Conservation (phyloP, 176 grass and related monocot species). For the Phoenix roebelenii region DNA sequence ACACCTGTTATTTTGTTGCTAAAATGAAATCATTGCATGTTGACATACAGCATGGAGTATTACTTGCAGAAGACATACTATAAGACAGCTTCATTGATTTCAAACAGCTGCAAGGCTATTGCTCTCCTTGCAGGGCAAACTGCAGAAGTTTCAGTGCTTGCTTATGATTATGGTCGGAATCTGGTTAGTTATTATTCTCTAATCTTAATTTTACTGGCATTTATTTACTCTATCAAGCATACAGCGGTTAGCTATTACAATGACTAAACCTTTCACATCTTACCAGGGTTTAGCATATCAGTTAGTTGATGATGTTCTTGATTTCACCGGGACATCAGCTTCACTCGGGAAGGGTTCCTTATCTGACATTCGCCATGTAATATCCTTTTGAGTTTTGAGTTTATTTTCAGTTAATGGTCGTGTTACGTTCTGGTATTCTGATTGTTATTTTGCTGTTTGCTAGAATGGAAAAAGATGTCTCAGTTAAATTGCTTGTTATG, state of each 20-base stretch:
- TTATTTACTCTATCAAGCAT: neutral
- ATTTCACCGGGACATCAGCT: slow-evolving; percentile 84
- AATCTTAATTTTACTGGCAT: neutral
- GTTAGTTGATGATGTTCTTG: slow-evolving; percentile 89
- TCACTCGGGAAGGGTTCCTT: slow-evolving; percentile 93
- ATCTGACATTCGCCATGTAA: slow-evolving; percentile 90
- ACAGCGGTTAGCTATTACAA: no score
- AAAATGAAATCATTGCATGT: no score
- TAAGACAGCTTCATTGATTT: slow-evolving; percentile 96
- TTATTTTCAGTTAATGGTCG: no score
- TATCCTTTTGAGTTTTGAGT: slow-evolving; percentile 50
- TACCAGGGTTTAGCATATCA: slow-evolving; percentile 91
- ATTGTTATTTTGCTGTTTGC: no score
- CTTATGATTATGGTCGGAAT: slow-evolving; percentile 94
- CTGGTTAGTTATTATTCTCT: slow-evolving; percentile 35
- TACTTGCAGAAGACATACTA: slow-evolving; percentile 95
- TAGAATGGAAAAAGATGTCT: no score
- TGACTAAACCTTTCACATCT: neutral
- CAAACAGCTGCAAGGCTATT: slow-evolving; percentile 91
- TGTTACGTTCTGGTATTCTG: no score
- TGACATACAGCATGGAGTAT: slow-evolving; percentile 76
- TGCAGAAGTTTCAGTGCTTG: slow-evolving; percentile 71
- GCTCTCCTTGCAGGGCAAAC: slow-evolving; percentile 92
- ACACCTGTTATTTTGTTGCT: no score
- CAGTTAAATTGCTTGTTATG: no score